Conservation (phyloP, 768 basidiomycete genomes). For the Leccinellum rugosiceps region DNA sequence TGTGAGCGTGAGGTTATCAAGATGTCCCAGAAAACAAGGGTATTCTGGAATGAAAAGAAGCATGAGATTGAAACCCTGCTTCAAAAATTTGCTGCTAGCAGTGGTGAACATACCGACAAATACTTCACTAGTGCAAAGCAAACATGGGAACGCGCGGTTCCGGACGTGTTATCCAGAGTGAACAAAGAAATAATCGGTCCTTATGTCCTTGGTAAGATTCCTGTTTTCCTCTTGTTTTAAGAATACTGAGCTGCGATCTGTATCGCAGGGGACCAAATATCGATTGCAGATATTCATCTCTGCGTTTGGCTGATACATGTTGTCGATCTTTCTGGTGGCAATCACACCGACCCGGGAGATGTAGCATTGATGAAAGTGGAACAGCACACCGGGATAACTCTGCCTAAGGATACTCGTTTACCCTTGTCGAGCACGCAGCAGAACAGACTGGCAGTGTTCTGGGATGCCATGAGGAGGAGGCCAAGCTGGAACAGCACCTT, state of each 20-base stretch:
- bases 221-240: not conserved
- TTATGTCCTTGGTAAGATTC: constrained; percentile 58
- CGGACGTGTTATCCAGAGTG: constrained; percentile 43
- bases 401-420: constrained; percentile 42
- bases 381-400: constrained; percentile 38
- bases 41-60: constrained; percentile 60
- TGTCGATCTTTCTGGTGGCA: constrained; percentile 55
- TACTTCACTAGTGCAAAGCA: constrained; percentile 49
- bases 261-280: constrained; percentile 72
- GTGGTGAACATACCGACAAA: constrained; percentile 39
- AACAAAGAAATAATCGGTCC: constrained; percentile 62
- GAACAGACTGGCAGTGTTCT: constrained; percentile 65
- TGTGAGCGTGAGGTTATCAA: constrained; percentile 45
- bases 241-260: not conserved
- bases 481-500: constrained; percentile 74
- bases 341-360: constrained; percentile 47
- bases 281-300: constrained; percentile 77
- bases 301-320: constrained; percentile 71
- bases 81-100: constrained; percentile 46
- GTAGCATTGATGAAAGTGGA: constrained; percentile 51
- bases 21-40: constrained; percentile 60
- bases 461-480: constrained; percentile 63
- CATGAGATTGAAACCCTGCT: constrained; percentile 41
- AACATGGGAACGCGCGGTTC: constrained; percentile 53
- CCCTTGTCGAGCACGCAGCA: constrained; percentile 12